phyloP scores from a whole-genome alignment of 352 stramenopile species.

The Phytophthora pseudosyringae region DNA sequence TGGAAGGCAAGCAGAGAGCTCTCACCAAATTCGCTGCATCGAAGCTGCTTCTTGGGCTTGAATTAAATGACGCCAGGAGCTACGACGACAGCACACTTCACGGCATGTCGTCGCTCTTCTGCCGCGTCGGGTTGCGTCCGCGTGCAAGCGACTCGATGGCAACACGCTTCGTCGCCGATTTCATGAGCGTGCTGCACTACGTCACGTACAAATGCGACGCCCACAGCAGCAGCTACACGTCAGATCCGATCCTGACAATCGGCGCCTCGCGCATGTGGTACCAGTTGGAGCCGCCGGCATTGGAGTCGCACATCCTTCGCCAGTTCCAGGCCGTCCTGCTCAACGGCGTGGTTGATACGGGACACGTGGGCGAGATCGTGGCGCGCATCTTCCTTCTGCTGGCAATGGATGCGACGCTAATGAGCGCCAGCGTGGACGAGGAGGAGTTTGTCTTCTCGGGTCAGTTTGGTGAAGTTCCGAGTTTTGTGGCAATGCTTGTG shows the following conservation, averaged over 20 bases:
- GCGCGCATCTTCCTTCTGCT: background rate
- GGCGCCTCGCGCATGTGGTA: background rate
- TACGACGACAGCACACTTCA: constrained; percentile 7
- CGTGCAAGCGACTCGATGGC: constrained; percentile 7
- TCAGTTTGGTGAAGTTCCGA: background rate
- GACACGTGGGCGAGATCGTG: constrained; percentile 2
- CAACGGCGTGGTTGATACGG: background rate
- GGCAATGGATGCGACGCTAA: constrained; percentile 8
- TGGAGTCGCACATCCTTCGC: background rate
- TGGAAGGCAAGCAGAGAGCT: background rate
- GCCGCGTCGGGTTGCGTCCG: background rate
- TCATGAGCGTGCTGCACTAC: too few relatives aligned
- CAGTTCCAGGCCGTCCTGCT: constrained; percentile 2
- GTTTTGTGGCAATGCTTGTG: constrained; percentile 1
- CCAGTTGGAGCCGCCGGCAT: background rate
- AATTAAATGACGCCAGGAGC: background rate
- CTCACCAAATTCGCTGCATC: background rate
- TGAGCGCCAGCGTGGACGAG: too few relatives aligned
- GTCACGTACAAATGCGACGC: too few relatives aligned
- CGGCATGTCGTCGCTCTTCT: constrained; percentile 31
- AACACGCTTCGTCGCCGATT: background rate
- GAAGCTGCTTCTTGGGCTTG: constrained; percentile 17
- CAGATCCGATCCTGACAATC: background rate
- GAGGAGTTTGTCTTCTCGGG: background rate
- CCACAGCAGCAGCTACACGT: background rate